A percentile compares a stretch with the other conserved stretches of the same genome.
phyloP scores from a whole-genome alignment of 192 early-diverging fungal genomes.

The Funneliformis mosseae region DNA sequence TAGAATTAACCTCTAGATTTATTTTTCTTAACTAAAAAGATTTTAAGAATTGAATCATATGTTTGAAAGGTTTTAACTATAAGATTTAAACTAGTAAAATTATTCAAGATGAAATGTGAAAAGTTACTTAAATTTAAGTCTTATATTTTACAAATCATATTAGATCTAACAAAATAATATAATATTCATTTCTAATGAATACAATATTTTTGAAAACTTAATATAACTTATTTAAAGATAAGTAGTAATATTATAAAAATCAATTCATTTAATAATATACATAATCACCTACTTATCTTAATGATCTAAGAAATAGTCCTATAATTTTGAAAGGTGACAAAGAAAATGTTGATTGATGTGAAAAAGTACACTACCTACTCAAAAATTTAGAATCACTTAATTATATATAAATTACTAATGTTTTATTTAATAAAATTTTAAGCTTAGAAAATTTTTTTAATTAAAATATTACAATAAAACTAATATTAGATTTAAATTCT shows the following conservation, averaged over 20 bases:
- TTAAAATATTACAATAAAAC: too few relatives aligned
- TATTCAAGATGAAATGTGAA: not conserved
- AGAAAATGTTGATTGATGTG: not conserved
- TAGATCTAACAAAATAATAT: not conserved
- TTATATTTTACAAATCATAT: not conserved
- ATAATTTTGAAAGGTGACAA: not conserved
- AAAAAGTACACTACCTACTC: too few relatives aligned
- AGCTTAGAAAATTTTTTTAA: too few relatives aligned
- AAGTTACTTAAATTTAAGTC: not conserved
- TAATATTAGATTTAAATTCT: too few relatives aligned
- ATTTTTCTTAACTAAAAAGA: not conserved
- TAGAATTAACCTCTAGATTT: not conserved
- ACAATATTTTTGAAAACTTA: not conserved
- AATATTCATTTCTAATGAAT: not conserved
- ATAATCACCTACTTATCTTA: not conserved
- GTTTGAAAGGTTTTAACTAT: not conserved
- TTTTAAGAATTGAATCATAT: not conserved
- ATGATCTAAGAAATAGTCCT: not conserved
- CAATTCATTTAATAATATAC: not conserved
- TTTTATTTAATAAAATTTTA: too few relatives aligned
- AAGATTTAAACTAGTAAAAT: not conserved
- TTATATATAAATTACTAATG: too few relatives aligned
- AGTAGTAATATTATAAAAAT: not conserved
- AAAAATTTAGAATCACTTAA: too few relatives aligned
- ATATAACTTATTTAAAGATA: not conserved